Evolutionary conservation across 129 eudicot genomes (phyloP), one percentile per base, ranked within the genome.

Genomic region (Artemisia argyi): DNA sequence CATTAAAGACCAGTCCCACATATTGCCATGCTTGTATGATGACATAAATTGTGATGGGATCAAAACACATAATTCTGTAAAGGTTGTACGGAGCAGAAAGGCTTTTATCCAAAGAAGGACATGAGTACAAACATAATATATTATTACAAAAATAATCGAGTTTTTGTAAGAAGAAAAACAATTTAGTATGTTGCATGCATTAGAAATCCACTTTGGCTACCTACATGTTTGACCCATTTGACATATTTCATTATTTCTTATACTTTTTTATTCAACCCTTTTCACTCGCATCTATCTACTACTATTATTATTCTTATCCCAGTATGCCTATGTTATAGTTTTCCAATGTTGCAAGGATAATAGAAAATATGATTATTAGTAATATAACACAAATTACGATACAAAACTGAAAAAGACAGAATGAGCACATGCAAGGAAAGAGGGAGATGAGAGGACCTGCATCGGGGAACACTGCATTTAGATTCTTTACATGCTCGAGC

Each of bases 401-500:
- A 59, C 20, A 11, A 16, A 61, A 61, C 44, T 61, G 47, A 61
- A 24, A 61, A 26, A 12, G 46, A 7, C 44, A 7, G 44, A 6
- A 35, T 35, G 46, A 39, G 9, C 46, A 39, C 46, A 39, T 7
- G 10, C 10, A 39, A 39, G 8, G n/a, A 28, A 61, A 14, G 7
- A 11, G 30, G 61, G 61, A 56, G 61, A 61, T 28, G n/a, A 11
- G 18, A 24, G 32, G 46, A 92, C 98, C 97, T 90, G 97, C 98
- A 93, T 2, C 97, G 92, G 0, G 98, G 97, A 13, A 93, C 98
- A 52, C 59, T 71, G 78, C 98, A 93, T 63, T 84, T 63, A 16
- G 97, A 80, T 77, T 87, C 96, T 85, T 87, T 87, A 85, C 98
- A 93, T 11, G 98, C 90, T 14, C 97, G 92, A 50, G 97, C 90